phyloP scores from a whole-genome alignment of 2,329 filamentous ascomycete genomes.

The Zymoseptoria pseudotritici region DNA sequence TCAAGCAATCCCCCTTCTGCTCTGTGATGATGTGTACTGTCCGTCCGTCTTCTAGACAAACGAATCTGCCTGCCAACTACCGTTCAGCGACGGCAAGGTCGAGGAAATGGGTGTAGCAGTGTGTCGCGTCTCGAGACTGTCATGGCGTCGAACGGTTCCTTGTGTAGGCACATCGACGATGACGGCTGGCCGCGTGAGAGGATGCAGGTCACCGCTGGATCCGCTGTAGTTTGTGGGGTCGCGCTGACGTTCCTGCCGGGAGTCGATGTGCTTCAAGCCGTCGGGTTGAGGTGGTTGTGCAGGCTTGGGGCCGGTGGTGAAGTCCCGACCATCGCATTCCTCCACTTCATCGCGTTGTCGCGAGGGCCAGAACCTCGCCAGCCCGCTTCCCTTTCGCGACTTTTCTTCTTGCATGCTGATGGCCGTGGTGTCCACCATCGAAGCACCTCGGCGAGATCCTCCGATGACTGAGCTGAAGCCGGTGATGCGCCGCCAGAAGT shows the following conservation, averaged over 20 bases:
- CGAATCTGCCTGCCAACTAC: constrained; percentile 8
- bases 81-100: constrained; percentile 5
- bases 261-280: not conserved
- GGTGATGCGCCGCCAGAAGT: constrained; percentile 39
- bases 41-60: constrained; percentile 5
- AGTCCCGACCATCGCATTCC: not conserved
- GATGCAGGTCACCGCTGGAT: not conserved
- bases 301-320: not conserved
- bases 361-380: not conserved
- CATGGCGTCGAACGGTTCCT: constrained; percentile 1
- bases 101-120: constrained; percentile 2
- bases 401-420: not conserved
- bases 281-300: not conserved
- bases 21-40: not conserved
- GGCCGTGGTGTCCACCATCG: not conserved
- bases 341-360: not conserved
- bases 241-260: not conserved
- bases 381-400: not conserved
- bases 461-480: constrained; percentile 26
- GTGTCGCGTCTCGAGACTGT: not conserved
- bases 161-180: constrained; percentile 1
- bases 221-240: not conserved
- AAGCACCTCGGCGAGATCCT: constrained; percentile 1
- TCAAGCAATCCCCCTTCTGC: not conserved
- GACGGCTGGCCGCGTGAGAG: constrained; percentile 2